Conservation (phyloP, 2,329 filamentous ascomycete species). For the Cladosporium sp. region DNA sequence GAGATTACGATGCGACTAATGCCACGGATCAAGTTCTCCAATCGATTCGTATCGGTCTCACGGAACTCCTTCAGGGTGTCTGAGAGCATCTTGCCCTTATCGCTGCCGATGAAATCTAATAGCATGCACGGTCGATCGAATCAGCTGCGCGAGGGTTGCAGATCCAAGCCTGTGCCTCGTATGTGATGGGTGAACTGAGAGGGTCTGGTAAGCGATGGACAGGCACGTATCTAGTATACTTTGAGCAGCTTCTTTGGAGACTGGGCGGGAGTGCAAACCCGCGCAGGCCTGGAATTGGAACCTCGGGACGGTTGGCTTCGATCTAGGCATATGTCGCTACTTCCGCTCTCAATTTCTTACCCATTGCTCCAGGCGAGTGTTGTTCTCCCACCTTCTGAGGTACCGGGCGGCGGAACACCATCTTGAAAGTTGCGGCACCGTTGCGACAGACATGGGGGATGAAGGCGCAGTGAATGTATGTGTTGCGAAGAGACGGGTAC, state of each 20-base stretch:
- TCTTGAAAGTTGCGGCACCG: background rate
- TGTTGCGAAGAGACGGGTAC: too few relatives aligned
- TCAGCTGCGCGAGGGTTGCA: background rate
- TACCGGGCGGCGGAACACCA: slow-evolving; percentile 1
- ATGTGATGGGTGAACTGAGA: background rate
- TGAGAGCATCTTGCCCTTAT: slow-evolving; percentile 3
- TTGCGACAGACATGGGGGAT: background rate
- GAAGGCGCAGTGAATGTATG: background rate
- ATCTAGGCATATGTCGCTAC: slow-evolving; percentile 1
- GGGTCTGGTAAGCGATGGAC: background rate
- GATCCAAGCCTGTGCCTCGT: background rate
- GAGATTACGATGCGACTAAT: background rate
- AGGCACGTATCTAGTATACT: background rate
- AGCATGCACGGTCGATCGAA: slow-evolving; percentile 4
- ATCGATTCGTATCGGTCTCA: background rate
- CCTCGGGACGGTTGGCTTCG: background rate
- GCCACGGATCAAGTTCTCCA: slow-evolving; percentile 22
- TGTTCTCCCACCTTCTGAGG: slow-evolving; percentile 4
- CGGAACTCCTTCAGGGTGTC: background rate
- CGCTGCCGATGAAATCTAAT: background rate
- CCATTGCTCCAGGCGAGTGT: background rate
- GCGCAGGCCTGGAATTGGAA: background rate
- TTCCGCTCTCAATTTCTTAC: slow-evolving; percentile 2
- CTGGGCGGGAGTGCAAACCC: background rate
- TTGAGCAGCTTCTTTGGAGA: background rate